A percentile compares a stretch with the other conserved stretches of the same genome.
Conservation (phyloP, 495 filamentous ascomycete genomes). For the Tuber magnatum region DNA sequence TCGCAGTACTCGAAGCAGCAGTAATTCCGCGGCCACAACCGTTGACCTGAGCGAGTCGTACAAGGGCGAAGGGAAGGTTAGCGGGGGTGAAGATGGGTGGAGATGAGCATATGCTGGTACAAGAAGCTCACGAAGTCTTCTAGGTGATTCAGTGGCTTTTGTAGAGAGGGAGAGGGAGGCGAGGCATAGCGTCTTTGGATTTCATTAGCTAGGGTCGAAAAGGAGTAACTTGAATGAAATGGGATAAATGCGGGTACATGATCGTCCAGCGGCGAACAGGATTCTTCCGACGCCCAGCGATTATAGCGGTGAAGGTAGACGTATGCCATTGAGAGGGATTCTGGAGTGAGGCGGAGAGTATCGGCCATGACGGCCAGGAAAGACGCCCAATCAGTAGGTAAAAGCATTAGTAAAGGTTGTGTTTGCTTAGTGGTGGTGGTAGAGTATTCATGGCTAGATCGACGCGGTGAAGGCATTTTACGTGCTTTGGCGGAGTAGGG, state of each 20-base stretch:
- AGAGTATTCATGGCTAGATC: constrained; percentile 15
- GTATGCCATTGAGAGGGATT: constrained; percentile 46
- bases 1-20: constrained; percentile 45
- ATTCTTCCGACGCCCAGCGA: constrained; percentile 26
- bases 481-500: constrained; percentile 1
- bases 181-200: constrained; percentile 43
- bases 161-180: constrained; percentile 45
- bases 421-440: constrained; percentile 7
- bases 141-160: constrained; percentile 46
- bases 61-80: constrained; percentile 43
- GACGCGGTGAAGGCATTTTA: constrained; percentile 27
- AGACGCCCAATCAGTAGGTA: constrained; percentile 32
- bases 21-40: constrained; percentile 45
- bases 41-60: constrained; percentile 46
- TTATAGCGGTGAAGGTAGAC: constrained; percentile 46
- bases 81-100: constrained; percentile 38
- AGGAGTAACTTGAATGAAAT: constrained; percentile 4
- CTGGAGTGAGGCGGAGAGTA: constrained; percentile 44
- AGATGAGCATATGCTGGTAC: constrained; percentile 45
- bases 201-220: constrained; percentile 12
- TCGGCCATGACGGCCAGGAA: constrained; percentile 45
- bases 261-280: constrained; percentile 30
- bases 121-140: constrained; percentile 45
- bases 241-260: constrained; percentile 26
- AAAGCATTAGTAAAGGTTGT: constrained; percentile 13